These are phyloP conservation scores for Russula virescens DNA, from an alignment of 768 basidiomycete genomes.

Conservation along the genomic window DNA sequence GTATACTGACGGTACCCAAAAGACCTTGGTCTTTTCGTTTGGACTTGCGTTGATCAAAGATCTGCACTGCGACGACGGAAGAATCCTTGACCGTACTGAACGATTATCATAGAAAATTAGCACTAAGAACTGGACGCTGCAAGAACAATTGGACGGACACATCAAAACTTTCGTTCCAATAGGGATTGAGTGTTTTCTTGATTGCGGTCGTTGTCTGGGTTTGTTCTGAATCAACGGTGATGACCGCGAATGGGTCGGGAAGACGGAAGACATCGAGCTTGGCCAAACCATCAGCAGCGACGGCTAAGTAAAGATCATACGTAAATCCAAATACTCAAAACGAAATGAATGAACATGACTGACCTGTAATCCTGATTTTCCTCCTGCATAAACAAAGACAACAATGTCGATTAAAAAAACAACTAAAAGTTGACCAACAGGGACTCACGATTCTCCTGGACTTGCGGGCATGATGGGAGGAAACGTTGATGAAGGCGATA, in stretches of 20 bases:
- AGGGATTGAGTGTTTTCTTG: slow-evolving; percentile 91
- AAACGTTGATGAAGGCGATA: slow-evolving; percentile 30
- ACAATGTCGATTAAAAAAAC: background rate
- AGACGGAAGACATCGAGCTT: slow-evolving; percentile 96
- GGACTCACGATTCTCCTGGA: slow-evolving; percentile 29
- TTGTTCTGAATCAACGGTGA: slow-evolving; percentile 97
- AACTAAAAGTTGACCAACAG: background rate
- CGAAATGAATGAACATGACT: slow-evolving; percentile 21
- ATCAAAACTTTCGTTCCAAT: slow-evolving; percentile 98
- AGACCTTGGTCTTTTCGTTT: slow-evolving; percentile 98
- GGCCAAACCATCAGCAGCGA: slow-evolving; percentile 89
- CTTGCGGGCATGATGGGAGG: slow-evolving; percentile 28
- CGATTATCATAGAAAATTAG: background rate
- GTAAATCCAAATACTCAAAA: background rate
- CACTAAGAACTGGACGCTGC: slow-evolving; percentile 9
- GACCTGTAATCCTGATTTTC: slow-evolving; percentile 77
- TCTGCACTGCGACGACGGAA: slow-evolving; percentile 96
- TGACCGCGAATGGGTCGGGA: slow-evolving; percentile 96
- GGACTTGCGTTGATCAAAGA: slow-evolving; percentile 99
- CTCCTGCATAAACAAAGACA: slow-evolving; percentile 38
- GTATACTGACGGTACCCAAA: slow-evolving; percentile 93
- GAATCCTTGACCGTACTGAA: slow-evolving; percentile 90
- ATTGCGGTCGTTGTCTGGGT: slow-evolving; percentile 96
- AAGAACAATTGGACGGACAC: slow-evolving; percentile 51
- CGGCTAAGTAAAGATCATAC: slow-evolving; percentile 48